phyloP scores from a whole-genome alignment of 805 yeast genomes.

The Ogataea salicorniae region DNA sequence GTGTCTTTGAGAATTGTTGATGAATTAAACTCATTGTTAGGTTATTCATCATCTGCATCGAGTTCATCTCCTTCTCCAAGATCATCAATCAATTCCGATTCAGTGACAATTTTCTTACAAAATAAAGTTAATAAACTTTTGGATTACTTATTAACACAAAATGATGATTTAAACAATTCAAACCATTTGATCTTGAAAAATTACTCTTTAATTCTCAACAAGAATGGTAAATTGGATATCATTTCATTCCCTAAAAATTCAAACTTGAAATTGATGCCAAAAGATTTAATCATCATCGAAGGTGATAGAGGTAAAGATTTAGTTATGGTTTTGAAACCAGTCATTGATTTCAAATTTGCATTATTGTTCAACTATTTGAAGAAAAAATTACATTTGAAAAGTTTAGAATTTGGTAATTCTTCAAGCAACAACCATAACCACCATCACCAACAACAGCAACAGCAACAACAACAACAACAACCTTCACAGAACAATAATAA shows the following conservation, averaged over 20 bases:
- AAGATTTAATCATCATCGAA: constrained; percentile 72
- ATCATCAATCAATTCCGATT: constrained; percentile 11
- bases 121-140: constrained; percentile 29
- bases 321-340: constrained; percentile 66
- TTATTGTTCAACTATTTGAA: constrained; percentile 68
- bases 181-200: constrained; percentile 28
- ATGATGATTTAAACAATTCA: constrained; percentile 38
- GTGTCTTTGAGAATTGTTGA: constrained; percentile 36
- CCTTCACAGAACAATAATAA: constrained; percentile 11
- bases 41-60: constrained; percentile 2
- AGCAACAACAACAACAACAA: constrained; percentile 7
- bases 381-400: constrained; percentile 63
- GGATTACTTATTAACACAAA: constrained; percentile 37
- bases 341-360: constrained; percentile 58
- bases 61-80: constrained; percentile 15
- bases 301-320: constrained; percentile 83
- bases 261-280: constrained; percentile 49
- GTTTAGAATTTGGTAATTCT: constrained; percentile 35
- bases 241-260: constrained; percentile 62
- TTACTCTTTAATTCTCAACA: constrained; percentile 32
- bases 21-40: constrained; percentile 28
- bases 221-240: constrained; percentile 52
- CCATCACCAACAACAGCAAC: constrained; percentile 10
- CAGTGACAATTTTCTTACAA: constrained; percentile 10
- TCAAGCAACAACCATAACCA: constrained; percentile 23